These are phyloP conservation scores for Ceratocystis cubensis DNA, from an alignment of 2,329 filamentous ascomycete genomes.

Conservation along the genomic window DNA sequence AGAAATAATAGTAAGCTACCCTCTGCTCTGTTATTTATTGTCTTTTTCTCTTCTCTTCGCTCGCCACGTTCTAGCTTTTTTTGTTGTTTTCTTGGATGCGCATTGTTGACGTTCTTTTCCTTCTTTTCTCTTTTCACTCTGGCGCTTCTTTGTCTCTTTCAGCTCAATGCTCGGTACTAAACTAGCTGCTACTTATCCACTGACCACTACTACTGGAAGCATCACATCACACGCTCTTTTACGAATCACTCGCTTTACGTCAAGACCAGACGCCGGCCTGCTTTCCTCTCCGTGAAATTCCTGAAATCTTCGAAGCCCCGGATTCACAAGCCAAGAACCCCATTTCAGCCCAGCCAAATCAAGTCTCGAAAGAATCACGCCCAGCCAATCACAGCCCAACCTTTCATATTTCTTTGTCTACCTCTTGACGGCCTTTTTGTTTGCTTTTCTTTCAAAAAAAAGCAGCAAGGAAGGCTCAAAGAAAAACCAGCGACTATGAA, in stretches of 20 bases:
- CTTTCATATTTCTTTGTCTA: neutral
- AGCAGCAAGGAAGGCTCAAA: neutral
- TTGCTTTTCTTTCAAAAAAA: neutral
- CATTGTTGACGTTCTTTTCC: neutral
- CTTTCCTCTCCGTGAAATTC: neutral
- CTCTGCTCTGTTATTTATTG: neutral
- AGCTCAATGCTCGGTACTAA: neutral
- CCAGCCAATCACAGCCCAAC: neutral
- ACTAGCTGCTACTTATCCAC: neutral
- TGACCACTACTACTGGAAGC: neutral
- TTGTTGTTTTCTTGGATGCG: neutral
- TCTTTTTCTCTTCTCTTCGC: neutral
- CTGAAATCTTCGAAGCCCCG: neutral
- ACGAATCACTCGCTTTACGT: neutral
- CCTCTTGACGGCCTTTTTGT: neutral
- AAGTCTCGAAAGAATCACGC: neutral
- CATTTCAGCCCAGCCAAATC: neutral
- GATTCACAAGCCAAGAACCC: neutral
- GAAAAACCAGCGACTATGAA: neutral
- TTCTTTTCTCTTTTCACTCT: neutral
- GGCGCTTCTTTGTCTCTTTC: neutral
- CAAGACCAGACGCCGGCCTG: neutral
- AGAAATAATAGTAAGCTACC: neutral
- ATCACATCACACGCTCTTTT: neutral
- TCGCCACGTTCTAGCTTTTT: constrained; percentile 3